Base-by-base conservation (phyloP, 805 yeast species). In the Sungouiozyma ichnusensis region DNA sequence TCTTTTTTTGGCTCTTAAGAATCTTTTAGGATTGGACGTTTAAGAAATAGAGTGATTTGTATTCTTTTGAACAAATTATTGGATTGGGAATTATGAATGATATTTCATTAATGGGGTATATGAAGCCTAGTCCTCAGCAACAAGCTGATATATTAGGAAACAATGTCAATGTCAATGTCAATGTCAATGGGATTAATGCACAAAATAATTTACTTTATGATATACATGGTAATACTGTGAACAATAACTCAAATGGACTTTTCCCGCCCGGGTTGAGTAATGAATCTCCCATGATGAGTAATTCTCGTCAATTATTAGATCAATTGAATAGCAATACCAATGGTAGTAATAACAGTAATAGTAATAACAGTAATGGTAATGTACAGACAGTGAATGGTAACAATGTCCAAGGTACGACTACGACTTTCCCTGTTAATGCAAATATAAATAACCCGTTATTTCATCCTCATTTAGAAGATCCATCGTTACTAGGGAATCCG, bases 281-380 rank as follows among this genome's bases (percentile, higher is more conserved):
- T 68, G 67, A 18, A 63, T 67, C 42, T 58, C 65, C 47, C 70
- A 60, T 47, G 59, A 68, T 52, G 52, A 62, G 46, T 54, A 64
- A 49, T 43, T 60, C 37, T 46, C 63, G 51, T 15, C 55, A 52
- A 32, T 39, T 53, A 33, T 35, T 52, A 20, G 53, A 51, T 32
- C 55, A 51, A 39, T 37, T 52, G 35, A 35, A 49, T 16, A 44
- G 36, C 35, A 37, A 31, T 36, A 41, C n/a, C n/a, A n/a, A n/a
- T n/a, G 16, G 27, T 31, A 39, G 29, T 31, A 39, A 38, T 36
- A 39, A 37, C 34, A 35, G 48, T 16, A 44, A 35, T 31, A 37
- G 20, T 36, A 41, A 20, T 35, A 16, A 35, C 36, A 42, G 37
- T 9, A 45, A 33, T 35, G 29, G 29, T 24, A 24, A 24, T 24